Percentiles rank a stretch among this genome's conserved stretches.
phyloP scores from a whole-genome alignment of 352 stramenopile genomes.

The Pythium aquatile region DNA sequence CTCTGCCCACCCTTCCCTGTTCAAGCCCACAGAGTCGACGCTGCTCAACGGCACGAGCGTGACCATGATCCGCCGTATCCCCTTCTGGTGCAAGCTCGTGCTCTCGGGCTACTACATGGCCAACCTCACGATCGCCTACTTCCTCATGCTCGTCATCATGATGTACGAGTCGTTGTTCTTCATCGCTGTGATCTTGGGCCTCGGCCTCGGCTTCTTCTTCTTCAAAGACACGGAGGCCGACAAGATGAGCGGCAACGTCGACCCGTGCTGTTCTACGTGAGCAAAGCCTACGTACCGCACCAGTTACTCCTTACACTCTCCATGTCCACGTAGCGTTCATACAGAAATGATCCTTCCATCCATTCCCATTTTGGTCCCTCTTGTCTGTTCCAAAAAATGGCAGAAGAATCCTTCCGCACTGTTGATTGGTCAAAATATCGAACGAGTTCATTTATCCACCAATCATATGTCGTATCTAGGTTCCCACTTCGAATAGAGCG shows the following conservation, averaged over 20 bases:
- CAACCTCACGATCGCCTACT: constrained; percentile 74
- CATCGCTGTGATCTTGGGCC: constrained; percentile 65
- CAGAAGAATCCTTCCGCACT: neutral
- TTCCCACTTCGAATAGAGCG: neutral
- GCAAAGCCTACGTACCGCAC: neutral
- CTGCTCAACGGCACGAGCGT: constrained; percentile 9
- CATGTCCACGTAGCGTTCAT: constrained; percentile 2
- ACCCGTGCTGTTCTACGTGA: constrained; percentile 76
- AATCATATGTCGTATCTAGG: neutral
- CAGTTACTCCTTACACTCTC: neutral
- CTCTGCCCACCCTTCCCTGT: constrained; percentile 4
- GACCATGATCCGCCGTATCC: constrained; percentile 55
- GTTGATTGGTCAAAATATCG: neutral
- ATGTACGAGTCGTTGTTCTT: constrained; percentile 85
- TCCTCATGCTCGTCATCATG: constrained; percentile 87
- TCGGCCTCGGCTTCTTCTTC: constrained; percentile 69
- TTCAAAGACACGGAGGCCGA: constrained; percentile 84
- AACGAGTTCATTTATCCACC: neutral
- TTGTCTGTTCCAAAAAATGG: neutral
- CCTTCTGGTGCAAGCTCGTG: constrained; percentile 60
- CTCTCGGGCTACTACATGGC: constrained; percentile 75
- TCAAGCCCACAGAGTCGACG: constrained; percentile 11
- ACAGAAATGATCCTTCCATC: neutral
- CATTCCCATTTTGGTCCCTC: neutral
- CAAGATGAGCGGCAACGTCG: constrained; percentile 62